phyloP scores from a whole-genome alignment of 2,329 filamentous ascomycete genomes.

The Chaetomiaceae sp. region DNA sequence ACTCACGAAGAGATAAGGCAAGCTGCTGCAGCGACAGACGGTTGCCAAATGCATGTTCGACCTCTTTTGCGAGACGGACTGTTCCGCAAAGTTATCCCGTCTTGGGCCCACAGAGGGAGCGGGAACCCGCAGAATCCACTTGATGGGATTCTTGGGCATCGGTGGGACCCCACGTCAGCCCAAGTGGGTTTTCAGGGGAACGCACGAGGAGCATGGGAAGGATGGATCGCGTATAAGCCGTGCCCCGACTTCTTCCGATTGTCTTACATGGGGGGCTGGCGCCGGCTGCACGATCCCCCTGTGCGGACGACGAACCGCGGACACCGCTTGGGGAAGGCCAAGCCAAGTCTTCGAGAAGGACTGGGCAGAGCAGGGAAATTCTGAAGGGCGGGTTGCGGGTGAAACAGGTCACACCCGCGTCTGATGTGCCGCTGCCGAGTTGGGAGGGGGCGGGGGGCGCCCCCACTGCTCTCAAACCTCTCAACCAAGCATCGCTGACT shows the following conservation, averaged over 20 bases:
- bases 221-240: constrained; percentile 7
- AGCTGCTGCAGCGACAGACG: background rate
- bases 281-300: constrained; percentile 6
- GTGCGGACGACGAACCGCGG: constrained; percentile 1
- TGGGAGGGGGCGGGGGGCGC: no score
- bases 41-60: background rate
- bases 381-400: no score
- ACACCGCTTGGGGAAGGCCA: constrained; percentile 8
- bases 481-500: background rate
- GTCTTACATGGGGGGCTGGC: constrained; percentile 4
- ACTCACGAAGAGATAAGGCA: no score
- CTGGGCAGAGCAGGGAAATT: no score
- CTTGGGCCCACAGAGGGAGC: background rate
- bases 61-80: no score
- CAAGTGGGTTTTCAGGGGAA: constrained; percentile 19
- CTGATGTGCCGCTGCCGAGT: constrained; percentile 16
- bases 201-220: constrained; percentile 18
- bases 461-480: constrained; percentile 20
- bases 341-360: constrained; percentile 13
- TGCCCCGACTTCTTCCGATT: constrained; percentile 21
- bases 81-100: no score
- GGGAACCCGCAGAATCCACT: background rate
- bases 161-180: constrained; percentile 8
- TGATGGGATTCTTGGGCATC: constrained; percentile 10
- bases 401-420: constrained; percentile 17